These are phyloP conservation scores for Xylaria palmicola DNA, from an alignment of 495 filamentous ascomycete species.

Conservation along the genomic window DNA sequence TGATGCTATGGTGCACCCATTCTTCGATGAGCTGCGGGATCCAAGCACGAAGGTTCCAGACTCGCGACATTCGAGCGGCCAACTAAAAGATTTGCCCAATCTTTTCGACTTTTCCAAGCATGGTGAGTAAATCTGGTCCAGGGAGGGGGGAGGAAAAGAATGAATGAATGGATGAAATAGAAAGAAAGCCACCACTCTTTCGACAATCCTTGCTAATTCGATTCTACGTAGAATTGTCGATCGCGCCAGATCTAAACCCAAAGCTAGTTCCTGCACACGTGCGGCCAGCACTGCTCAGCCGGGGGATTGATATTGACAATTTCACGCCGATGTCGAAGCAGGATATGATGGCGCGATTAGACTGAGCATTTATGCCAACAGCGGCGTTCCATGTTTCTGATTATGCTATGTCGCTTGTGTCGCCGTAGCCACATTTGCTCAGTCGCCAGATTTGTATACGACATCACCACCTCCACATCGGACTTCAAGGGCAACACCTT, in stretches of 20 bases:
- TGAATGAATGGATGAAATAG: too few relatives aligned
- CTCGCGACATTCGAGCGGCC: constrained; percentile 79
- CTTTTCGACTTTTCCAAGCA: constrained; percentile 94
- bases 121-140: constrained; percentile 55
- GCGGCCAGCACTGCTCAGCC: constrained; percentile 66
- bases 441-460: constrained; percentile 29
- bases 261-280: constrained; percentile 84
- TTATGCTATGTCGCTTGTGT: constrained; percentile 27
- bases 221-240: constrained; percentile 76
- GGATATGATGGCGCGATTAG: constrained; percentile 96
- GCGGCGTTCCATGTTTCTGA: constrained; percentile 16
- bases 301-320: constrained; percentile 89
- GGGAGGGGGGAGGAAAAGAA: too few relatives aligned
- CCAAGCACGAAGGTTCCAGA: constrained; percentile 86
- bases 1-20: constrained; percentile 96
- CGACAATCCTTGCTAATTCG: constrained; percentile 17
- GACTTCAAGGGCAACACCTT: constrained; percentile 13
- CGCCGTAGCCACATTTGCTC: constrained; percentile 32
- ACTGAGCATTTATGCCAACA: constrained; percentile 59
- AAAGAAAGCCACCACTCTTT: not conserved
- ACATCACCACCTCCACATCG: constrained; percentile 20
- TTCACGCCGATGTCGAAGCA: constrained; percentile 86
- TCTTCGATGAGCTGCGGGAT: constrained; percentile 96
- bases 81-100: constrained; percentile 73
- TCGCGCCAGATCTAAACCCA: constrained; percentile 81